phyloP scores from a whole-genome alignment of 73 alveolate genomes.

The Uronychia binucleata region DNA sequence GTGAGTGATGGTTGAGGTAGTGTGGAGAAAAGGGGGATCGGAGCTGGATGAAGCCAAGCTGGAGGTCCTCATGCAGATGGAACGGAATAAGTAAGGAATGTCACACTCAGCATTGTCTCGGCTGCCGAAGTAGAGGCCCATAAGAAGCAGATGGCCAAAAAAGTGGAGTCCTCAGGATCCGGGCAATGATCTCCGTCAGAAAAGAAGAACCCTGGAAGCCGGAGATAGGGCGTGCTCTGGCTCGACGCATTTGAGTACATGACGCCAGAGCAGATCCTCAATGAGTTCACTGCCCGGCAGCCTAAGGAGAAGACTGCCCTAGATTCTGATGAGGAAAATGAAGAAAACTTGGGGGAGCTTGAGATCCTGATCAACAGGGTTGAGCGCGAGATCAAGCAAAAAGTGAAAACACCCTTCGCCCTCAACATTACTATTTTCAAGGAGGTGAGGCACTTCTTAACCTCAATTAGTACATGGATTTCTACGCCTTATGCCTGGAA shows the following conservation, averaged over 20 bases:
- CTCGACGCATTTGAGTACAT: background rate
- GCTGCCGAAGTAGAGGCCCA: background rate
- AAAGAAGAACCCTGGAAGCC: too few species aligned
- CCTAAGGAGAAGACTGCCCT: background rate
- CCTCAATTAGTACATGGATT: background rate
- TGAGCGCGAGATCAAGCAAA: background rate
- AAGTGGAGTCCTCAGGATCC: too few species aligned
- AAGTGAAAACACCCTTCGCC: background rate
- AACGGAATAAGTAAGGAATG: background rate
- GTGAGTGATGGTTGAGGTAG: too few species aligned
- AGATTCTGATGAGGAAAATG: background rate
- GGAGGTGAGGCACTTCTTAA: background rate
- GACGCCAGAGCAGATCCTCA: background rate
- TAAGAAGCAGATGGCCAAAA: background rate
- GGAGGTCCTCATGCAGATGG: background rate
- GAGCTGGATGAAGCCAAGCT: background rate
- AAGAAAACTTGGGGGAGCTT: background rate
- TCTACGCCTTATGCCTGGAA: background rate
- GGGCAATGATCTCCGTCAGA: too few species aligned
- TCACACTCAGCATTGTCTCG: background rate
- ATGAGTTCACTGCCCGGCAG: background rate
- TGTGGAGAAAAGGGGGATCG: too few species aligned
- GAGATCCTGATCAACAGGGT: background rate
- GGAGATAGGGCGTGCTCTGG: too few species aligned
- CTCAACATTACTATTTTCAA: background rate